phyloP scores from a whole-genome alignment of 306 rosid genomes.

The Prinsepia uniflora region DNA sequence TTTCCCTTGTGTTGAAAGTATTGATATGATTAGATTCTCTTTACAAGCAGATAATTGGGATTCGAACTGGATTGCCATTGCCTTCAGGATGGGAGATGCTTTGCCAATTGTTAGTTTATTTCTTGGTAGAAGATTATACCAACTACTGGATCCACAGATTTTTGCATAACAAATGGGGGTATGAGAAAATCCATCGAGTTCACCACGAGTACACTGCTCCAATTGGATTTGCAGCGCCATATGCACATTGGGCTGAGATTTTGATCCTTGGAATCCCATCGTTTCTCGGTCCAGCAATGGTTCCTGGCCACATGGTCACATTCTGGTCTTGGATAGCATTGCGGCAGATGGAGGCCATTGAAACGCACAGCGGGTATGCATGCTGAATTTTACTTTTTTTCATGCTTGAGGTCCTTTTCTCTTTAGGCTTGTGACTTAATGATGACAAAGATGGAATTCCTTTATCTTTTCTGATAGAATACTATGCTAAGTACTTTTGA shows the following conservation, averaged over 20 bases:
- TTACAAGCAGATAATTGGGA: slow-evolving; percentile 57
- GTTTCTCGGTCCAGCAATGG: slow-evolving; percentile 73
- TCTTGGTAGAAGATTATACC: slow-evolving; percentile 70
- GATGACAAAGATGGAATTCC: slow-evolving; percentile 32
- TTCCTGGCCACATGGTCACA: slow-evolving; percentile 76
- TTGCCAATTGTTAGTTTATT: slow-evolving; percentile 55
- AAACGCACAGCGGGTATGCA: slow-evolving; percentile 78
- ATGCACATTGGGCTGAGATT: slow-evolving; percentile 90
- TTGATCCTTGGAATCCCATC: slow-evolving; percentile 70
- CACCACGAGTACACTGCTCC: slow-evolving; percentile 88
- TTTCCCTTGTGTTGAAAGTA: neutral
- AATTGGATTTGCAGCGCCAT: slow-evolving; percentile 68
- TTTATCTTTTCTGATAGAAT: slow-evolving; percentile 22
- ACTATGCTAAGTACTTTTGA: slow-evolving; percentile 36
- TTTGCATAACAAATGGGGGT: slow-evolving; percentile 72
- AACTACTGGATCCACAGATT: slow-evolving; percentile 78
- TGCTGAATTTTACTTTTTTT: slow-evolving; percentile 14
- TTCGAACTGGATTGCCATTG: slow-evolving; percentile 62
- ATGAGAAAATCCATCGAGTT: slow-evolving; percentile 67
- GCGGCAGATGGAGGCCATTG: slow-evolving; percentile 79
- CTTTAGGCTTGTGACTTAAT: slow-evolving; percentile 28
- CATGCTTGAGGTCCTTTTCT: neutral
- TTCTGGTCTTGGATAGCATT: slow-evolving; percentile 84
- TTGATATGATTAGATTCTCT: slow-evolving; percentile 3
- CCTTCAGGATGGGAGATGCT: slow-evolving; percentile 77